Percentiles rank a stretch among this genome's conserved stretches.
Conservation (phyloP, 768 basidiomycete species). For the Coprinopsis strossmayeri region DNA sequence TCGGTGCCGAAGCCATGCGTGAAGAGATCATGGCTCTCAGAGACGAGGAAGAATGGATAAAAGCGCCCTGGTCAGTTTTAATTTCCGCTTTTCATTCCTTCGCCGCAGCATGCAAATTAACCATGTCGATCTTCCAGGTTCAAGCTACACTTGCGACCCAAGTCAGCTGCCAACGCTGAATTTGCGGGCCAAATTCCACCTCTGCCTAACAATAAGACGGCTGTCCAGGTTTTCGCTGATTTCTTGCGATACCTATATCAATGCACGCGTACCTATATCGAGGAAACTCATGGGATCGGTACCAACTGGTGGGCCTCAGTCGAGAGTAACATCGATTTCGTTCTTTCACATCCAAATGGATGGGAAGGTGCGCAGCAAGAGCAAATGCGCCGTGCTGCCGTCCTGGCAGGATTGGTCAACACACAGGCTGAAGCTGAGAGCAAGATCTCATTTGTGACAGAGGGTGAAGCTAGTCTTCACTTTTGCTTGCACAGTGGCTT, state of each 20-base stretch:
- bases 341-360: slow-evolving; percentile 46
- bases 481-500: slow-evolving; percentile 28
- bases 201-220: slow-evolving; percentile 29
- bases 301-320: slow-evolving; percentile 21
- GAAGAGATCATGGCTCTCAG: slow-evolving; percentile 31
- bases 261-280: slow-evolving; percentile 30
- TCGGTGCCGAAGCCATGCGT: slow-evolving; percentile 36
- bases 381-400: slow-evolving; percentile 40
- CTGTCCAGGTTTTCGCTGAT: slow-evolving; percentile 31
- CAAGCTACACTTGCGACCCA: slow-evolving; percentile 19
- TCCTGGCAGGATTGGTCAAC: slow-evolving; percentile 37
- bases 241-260: slow-evolving; percentile 34
- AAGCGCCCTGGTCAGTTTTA: slow-evolving; percentile 36
- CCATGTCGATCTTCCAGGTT: slow-evolving; percentile 21
- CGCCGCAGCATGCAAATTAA: slow-evolving; percentile 3
- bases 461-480: slow-evolving; percentile 51
- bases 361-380: slow-evolving; percentile 50
- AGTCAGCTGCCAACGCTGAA: slow-evolving; percentile 4
- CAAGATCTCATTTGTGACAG: slow-evolving; percentile 42
- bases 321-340: slow-evolving; percentile 27
- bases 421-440: slow-evolving; percentile 22
- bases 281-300: slow-evolving; percentile 28
- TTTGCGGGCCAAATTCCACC: slow-evolving; percentile 11
- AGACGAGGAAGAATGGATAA: slow-evolving; percentile 38
- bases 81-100: slow-evolving; percentile 16